Percentiles rank a stretch among this genome's conserved stretches.
Evolutionary conservation across 2,329 filamentous ascomycete genomes (phyloP).

Genomic region (Trichophaea hybrida): DNA sequence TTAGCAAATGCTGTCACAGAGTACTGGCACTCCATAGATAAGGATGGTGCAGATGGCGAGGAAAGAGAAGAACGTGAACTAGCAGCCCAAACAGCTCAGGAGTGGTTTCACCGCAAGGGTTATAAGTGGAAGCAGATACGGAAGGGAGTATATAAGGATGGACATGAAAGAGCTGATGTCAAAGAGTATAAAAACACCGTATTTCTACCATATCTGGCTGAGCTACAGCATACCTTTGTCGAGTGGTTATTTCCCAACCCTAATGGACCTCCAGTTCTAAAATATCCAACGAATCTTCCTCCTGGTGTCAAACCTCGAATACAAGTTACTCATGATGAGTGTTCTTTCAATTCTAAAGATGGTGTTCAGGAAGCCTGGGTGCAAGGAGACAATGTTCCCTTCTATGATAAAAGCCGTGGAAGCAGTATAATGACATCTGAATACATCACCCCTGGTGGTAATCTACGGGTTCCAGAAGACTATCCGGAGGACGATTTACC

Average conservation of each 20-base stretch:
- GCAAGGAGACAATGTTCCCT: background rate
- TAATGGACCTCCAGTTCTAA: background rate
- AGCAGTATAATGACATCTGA: constrained; percentile 3
- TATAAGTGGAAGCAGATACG: constrained; percentile 1
- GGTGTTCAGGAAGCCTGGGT: no score
- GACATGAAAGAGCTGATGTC: constrained; percentile 6
- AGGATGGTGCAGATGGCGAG: no score
- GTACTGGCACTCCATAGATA: no score
- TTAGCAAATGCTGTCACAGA: background rate
- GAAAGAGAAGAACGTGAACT: background rate
- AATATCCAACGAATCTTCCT: background rate
- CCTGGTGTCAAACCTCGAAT: background rate
- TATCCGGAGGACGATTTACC: background rate
- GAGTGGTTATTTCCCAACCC: background rate
- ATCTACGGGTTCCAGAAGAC: background rate
- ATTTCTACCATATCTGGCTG: background rate
- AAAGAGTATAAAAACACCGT: background rate
- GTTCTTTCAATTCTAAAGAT: constrained; percentile 4
- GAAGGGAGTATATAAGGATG: constrained; percentile 11
- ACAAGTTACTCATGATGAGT: constrained; percentile 7
- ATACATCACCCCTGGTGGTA: constrained; percentile 5
- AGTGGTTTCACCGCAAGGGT: background rate
- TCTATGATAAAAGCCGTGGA: constrained; percentile 3
- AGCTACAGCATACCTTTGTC: background rate
- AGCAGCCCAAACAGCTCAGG: background rate